These are phyloP conservation scores for Penicillium expansum DNA, from an alignment of 2,329 filamentous ascomycete species.

Conservation along the genomic window DNA sequence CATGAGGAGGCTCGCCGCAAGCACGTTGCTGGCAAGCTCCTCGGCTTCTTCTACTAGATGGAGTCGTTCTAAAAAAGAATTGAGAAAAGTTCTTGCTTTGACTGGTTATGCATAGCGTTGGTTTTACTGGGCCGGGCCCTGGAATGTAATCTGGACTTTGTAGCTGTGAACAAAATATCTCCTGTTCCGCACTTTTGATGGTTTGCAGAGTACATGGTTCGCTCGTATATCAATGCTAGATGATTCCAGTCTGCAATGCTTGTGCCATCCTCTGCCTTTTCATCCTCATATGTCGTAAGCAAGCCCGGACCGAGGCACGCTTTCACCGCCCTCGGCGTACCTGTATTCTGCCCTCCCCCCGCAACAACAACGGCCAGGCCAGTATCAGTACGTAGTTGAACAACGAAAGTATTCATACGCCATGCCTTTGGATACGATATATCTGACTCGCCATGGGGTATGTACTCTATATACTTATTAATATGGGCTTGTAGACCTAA, in stretches of 20 bases:
- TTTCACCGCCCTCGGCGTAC: not conserved
- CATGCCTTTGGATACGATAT: conserved; percentile 70
- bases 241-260: conserved; percentile 20
- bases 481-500: not conserved
- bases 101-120: conserved; percentile 23
- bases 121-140: conserved; percentile 20
- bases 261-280: not conserved
- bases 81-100: conserved; percentile 31
- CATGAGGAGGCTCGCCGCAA: conserved; percentile 99
- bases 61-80: conserved; percentile 23
- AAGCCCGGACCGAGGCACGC: not conserved
- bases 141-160: conserved; percentile 26
- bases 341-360: conserved; percentile 21
- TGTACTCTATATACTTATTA: conserved; percentile 34
- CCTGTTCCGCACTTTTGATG: conserved; percentile 16
- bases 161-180: conserved; percentile 22
- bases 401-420: not conserved
- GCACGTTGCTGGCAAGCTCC: conserved; percentile 99
- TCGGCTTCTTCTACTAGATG: conserved; percentile 97
- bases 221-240: conserved; percentile 22
- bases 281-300: not conserved
- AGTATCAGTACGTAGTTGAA: not conserved
- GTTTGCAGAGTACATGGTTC: conserved; percentile 25
- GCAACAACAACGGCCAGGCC: conserved; percentile 13
- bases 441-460: conserved; percentile 73